These are phyloP conservation scores for Cyclanthera cordifolia DNA, from an alignment of 306 rosid species.

Conservation along the genomic window DNA sequence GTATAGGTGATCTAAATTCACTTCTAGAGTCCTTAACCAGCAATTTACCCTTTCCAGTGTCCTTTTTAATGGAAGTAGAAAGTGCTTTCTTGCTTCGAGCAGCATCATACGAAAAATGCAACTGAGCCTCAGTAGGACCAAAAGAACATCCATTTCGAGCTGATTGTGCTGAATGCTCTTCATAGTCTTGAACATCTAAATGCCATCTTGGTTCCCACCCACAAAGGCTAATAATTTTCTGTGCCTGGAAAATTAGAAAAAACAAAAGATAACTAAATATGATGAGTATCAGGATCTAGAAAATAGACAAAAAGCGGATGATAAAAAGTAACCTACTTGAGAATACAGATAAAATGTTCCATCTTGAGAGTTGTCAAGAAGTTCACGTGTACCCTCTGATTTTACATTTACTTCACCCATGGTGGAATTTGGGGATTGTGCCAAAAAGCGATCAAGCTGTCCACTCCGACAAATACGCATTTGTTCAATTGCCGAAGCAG, in stretches of 20 bases:
- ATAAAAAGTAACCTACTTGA: slow-evolving; percentile 40
- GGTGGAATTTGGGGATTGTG: slow-evolving; percentile 32
- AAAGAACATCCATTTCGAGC: slow-evolving; percentile 85
- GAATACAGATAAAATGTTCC: slow-evolving; percentile 57
- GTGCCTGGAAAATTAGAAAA: slow-evolving; percentile 51
- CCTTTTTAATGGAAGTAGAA: slow-evolving; percentile 63
- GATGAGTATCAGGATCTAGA: neutral
- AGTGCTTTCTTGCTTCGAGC: slow-evolving; percentile 57
- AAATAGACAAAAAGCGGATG: slow-evolving; percentile 3
- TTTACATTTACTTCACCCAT: slow-evolving; percentile 54
- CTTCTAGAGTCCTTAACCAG: slow-evolving; percentile 50
- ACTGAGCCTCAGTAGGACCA: slow-evolving; percentile 61
- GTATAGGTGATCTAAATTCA: slow-evolving; percentile 64
- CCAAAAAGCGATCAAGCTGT: slow-evolving; percentile 65
- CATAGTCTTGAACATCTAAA: slow-evolving; percentile 82
- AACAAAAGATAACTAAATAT: slow-evolving; percentile 15
- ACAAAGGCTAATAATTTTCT: slow-evolving; percentile 89
- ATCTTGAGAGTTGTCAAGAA: slow-evolving; percentile 61
- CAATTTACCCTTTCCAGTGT: slow-evolving; percentile 60
- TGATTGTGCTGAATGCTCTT: slow-evolving; percentile 97
- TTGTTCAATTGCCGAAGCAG: slow-evolving; percentile 70
- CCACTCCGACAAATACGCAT: slow-evolving; percentile 59
- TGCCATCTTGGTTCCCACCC: slow-evolving; percentile 99
- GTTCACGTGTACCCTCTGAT: slow-evolving; percentile 53
- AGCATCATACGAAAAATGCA: slow-evolving; percentile 51